Base-by-base conservation (phyloP, 345 rosid species). In the Citrus sp. region DNA sequence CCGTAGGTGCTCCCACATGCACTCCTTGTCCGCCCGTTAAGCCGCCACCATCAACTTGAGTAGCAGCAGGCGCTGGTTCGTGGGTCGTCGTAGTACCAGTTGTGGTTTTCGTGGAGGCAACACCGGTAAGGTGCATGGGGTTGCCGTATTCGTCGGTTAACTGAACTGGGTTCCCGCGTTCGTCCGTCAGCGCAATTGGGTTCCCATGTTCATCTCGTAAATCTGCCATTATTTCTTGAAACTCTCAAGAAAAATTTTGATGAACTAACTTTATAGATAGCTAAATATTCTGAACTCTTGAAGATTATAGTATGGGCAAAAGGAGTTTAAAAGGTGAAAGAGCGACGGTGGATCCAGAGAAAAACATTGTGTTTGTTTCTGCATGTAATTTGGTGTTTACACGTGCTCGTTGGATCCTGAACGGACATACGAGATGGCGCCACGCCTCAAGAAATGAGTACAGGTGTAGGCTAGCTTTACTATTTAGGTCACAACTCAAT, bases 81-180 rank as follows among this genome's bases (percentile, higher is more conserved):
- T 46, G 51, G 51, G 18, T 46, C 51, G 51, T 12, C 4, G 18
- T 12, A 46, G 51, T 12, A 46, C 5, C 5, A 4, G 79, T n/a
- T 9, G 54, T 6, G 32, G 55, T 27, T 30, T 70, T 51, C 6
- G 88, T 28, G 78, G 79, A 84, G 30, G 92, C 95, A 2, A 89
- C 77, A 18, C 95, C 98, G 4, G 78, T 80, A 46, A 95, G 79
- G 63, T 88, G 87, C 72, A 91, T 66, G 22, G 93, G 97, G 67
- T 88, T 86, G 7, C 97, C 93, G 12, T 73, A 76, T 80, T 89
- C 93, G 77, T 91, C 97, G 2, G 89, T 89, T 75, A 91, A 83
- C 38, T 80, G 72, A 3, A 90, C 89, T 4, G 93, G 89, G 82
- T 86, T 84, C 7, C 97, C 93, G 0, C 61, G 80, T 70, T 84